Base-by-base conservation (phyloP, 2,329 filamentous ascomycete species). In the Phialophora verrucosa region DNA sequence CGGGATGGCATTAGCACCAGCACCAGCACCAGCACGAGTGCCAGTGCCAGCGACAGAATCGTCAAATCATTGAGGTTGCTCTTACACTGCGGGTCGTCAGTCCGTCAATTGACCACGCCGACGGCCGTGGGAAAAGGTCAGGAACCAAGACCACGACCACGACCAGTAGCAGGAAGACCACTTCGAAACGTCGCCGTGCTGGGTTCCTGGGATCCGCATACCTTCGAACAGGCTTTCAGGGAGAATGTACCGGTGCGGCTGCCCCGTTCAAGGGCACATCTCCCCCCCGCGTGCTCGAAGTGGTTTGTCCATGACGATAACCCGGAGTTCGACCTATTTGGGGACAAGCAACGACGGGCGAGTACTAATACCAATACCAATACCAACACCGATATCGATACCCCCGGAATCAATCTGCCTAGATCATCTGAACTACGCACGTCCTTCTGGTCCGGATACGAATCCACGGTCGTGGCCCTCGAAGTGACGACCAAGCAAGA, bases 191-290 rank as follows among this genome's bases (percentile, higher is more conserved):
- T 72, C 32, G 60, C 65, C 6, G n/a, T 49, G 14, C 75, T 82
- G 42, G 42, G 73, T 42, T 71, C 77, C 69, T 74, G 71, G 68
- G 73, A 72, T 60, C 66, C 86, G 54, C 74, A 80, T 1, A 67
- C 73, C 14, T 91, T 91, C 73, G 70, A 80, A n/a, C 70, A 77
- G 42, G 87, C 83, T 42, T 88, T 90, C 72, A 68, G 74, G 1
- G 79, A 83, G 1, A 81, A 84, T 55, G 77, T 75, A 20, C 89
- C 89, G 1, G 76, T 82, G 10, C 75, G 88, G 20, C 78, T 87
- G 5, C 81, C 81, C n/a, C 75, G 77, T 35, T 73, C 75, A 6
- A 73, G 75, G 2, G 84, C 84, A 57, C 69, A 70, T 29, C 58
- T 77, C 10, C 73, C 89, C 0, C 86, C 87, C 0, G 87, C 87